Evolutionary conservation across 176 grass and related monocot species (phyloP), one percentile per base, ranked within the genome.

Genomic region (Oropetium thomaeum): DNA sequence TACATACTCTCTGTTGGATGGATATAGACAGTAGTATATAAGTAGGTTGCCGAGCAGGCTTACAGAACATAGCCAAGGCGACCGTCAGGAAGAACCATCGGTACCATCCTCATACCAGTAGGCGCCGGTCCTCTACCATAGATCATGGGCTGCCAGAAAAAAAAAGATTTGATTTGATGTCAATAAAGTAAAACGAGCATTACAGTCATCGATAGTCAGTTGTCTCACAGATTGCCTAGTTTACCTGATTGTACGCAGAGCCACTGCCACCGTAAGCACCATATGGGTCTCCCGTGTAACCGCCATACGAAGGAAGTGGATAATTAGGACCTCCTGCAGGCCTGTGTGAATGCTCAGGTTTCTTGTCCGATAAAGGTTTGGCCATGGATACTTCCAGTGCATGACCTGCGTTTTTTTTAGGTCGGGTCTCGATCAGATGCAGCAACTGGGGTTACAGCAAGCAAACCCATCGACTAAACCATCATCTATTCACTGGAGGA

Each of bases 71-170:
- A 99, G 16, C 89, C 96, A 54, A 99, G 84, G 42, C 91, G 91
- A 25, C 96, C 91, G 61, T 99, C 96, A 28, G 96, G 96, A 34
- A 99, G 96, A 39, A 95, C 79, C 96, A 99, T 99, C 2, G 96
- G 92, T 35, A 99, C 96, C 96, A 99, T 95, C 79, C 89, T 89
- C 96, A 99, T 99, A n/a, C 96, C 91, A 31, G 89, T 69, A 1
- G 96, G 96, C 65, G 88, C 88, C 31, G 96, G 96, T 22, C 96
- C 96, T 84, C 96, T 87, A 76, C 96, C 96, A 87, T 99, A 94
- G 27, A 98, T 98, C 91, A 98, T 88, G 17, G 96, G 96, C 96
- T 98, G 79, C 65, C 57, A 26, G 8, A 11, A 30, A 83, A 48
- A 58, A 1, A 19, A 54, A 25, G 42, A 59, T 59, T 23, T 58